These are phyloP conservation scores for Vigna radiata DNA, from an alignment of 306 rosid species.

Conservation along the genomic window DNA sequence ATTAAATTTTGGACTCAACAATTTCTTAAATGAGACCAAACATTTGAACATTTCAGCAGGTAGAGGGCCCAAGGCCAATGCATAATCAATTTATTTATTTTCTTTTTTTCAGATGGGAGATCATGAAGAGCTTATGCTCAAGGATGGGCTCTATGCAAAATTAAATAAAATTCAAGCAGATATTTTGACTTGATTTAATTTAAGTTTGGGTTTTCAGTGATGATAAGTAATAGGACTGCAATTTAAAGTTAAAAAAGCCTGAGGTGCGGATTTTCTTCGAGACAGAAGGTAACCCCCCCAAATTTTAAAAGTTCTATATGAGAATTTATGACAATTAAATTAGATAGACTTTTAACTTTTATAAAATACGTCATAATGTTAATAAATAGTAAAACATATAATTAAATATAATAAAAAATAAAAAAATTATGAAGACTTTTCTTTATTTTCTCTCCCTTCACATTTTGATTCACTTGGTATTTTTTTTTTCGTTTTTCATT, in stretches of 20 bases:
- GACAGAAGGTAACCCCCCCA: too few species aligned
- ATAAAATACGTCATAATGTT: too few species aligned
- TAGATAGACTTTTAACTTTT: too few species aligned
- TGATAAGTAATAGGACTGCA: background rate
- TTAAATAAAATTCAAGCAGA: constrained; percentile 48
- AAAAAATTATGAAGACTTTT: too few species aligned
- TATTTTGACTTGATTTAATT: constrained; percentile 37
- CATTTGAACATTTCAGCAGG: background rate
- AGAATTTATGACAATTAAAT: too few species aligned
- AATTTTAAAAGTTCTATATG: too few species aligned
- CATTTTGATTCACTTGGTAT: too few species aligned
- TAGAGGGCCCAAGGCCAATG: background rate
- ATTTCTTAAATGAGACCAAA: background rate
- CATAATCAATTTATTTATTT: constrained; percentile 1
- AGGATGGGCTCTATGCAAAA: constrained; percentile 73
- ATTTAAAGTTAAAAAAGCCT: background rate
- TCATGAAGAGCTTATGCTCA: constrained; percentile 71
- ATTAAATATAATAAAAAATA: too few species aligned
- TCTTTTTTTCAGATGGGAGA: constrained; percentile 64
- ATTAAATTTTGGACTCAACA: background rate
- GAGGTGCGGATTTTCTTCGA: background rate
- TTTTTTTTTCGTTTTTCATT: too few species aligned
- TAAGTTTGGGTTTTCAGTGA: background rate
- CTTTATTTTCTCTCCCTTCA: too few species aligned
- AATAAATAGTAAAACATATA: too few species aligned